Evolutionary conservation across 2,329 filamentous ascomycete species (phyloP), one percentile per base, ranked within the genome.

Genomic region (Cucurbitaria berberidis): DNA sequence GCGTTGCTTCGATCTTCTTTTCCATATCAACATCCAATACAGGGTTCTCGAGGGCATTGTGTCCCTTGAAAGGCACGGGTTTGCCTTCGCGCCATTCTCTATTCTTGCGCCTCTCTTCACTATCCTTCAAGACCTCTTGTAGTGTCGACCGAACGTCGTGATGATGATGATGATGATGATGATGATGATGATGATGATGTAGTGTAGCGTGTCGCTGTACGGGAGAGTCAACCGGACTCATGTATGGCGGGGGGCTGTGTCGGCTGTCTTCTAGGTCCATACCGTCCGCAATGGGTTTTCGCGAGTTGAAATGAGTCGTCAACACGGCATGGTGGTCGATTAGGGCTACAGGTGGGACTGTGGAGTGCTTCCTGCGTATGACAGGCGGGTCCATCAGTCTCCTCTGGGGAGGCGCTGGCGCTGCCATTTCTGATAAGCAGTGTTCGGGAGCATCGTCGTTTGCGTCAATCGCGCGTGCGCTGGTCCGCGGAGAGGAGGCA

Each of bases 1-100:
- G 68, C 26, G 84, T 86, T 16, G 85, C 86, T 69, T 87, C 84
- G 55, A 88, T 87, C 38, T 84, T 82, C 69, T 84, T 85, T 48
- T 87, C 85, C 21, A 86, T 80, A 41, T 79, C 78, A 29, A 76
- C 70, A 38, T 80, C 79, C 49, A 75, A 70, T 63, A 75, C 78
- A 11, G 74, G 66, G 53, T 76, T 78, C 32, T 77, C 74, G 35
- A 75, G 55, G 43, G 60, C 51, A 59, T 69, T 59, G 63, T 68
- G 62, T 71, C 72, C 51, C 66, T 72, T 63, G 71, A 76, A 55
- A 60, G 74, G 72, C 64, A 79, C 76, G 5, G 78, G 77, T 52
- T 81, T 78, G 16, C 80, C 80, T 62, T 78, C 70, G 24, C 80
- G 72, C 80, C 80, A 82, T 43, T 78, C 78, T 45, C 79, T 73